phyloP scores from a whole-genome alignment of 176 grass and related monocot species.

The Oryza punctata region DNA sequence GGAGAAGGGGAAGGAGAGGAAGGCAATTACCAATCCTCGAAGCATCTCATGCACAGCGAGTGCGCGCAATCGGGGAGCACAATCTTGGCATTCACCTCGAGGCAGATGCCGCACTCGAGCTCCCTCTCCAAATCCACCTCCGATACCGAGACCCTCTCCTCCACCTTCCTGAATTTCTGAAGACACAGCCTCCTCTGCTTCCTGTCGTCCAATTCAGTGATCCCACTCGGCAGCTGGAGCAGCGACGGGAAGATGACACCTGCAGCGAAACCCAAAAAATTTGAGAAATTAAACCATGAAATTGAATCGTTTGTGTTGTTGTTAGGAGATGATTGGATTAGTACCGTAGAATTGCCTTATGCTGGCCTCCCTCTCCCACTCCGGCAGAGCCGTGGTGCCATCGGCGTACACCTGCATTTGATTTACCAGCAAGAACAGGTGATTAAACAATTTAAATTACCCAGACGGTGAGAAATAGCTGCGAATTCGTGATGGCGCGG shows the following conservation, averaged over 20 bases:
- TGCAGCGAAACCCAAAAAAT: background rate
- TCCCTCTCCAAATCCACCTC: slow-evolving; percentile 57
- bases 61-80: slow-evolving; percentile 63
- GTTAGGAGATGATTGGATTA: no score
- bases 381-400: slow-evolving; percentile 34
- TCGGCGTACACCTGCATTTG: slow-evolving; percentile 51
- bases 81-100: slow-evolving; percentile 50
- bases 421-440: background rate
- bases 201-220: slow-evolving; percentile 45
- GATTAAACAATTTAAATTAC: background rate
- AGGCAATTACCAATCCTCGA: slow-evolving; percentile 50
- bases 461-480: no score
- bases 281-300: background rate
- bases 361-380: slow-evolving; percentile 59
- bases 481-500: no score
- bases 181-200: slow-evolving; percentile 48
- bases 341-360: slow-evolving; percentile 65
- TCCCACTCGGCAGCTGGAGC: slow-evolving; percentile 52
- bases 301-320: background rate
- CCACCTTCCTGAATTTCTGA: slow-evolving; percentile 33
- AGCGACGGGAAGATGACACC: slow-evolving; percentile 64
- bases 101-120: slow-evolving; percentile 63
- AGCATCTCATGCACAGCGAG: slow-evolving; percentile 54
- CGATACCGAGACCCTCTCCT: slow-evolving; percentile 34
- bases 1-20: background rate